Evolutionary conservation across 2,329 filamentous ascomycete species (phyloP).

Genomic region (Esteya vermicola): DNA sequence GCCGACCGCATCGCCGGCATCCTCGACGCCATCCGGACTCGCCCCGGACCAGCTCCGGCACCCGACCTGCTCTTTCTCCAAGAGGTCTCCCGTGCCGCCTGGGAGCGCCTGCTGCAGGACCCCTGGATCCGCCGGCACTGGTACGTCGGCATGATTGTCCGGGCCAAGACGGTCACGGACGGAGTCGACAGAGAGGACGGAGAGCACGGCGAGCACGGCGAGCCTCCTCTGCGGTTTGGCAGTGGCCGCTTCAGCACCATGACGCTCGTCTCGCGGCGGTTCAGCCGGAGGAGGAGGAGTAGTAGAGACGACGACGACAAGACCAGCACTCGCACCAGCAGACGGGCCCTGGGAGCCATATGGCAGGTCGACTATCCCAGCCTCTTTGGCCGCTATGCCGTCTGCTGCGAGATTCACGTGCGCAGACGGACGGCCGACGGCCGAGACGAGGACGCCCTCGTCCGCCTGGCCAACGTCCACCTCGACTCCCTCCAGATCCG

Average conservation of each 20-base stretch:
- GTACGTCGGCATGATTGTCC: slow-evolving; percentile 18
- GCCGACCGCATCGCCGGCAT: slow-evolving; percentile 14
- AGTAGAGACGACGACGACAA: no score
- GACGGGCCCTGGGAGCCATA: slow-evolving; percentile 14
- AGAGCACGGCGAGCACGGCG: no score
- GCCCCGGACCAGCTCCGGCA: background rate
- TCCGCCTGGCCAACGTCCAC: slow-evolving; percentile 24
- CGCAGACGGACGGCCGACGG: slow-evolving; percentile 7
- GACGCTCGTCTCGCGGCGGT: slow-evolving; percentile 16
- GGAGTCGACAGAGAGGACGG: no score
- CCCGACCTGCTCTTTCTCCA: slow-evolving; percentile 21
- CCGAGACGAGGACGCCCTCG: background rate
- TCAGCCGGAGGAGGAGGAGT: slow-evolving; percentile 5
- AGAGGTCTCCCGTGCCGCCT: slow-evolving; percentile 16
- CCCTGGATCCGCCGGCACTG: slow-evolving; percentile 15
- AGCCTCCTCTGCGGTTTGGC: no score
- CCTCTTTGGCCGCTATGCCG: slow-evolving; percentile 18
- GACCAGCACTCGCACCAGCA: background rate
- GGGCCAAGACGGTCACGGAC: no score
- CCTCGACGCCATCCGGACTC: slow-evolving; percentile 13
- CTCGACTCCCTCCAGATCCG: slow-evolving; percentile 19
- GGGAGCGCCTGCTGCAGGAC: slow-evolving; percentile 13
- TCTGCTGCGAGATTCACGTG: slow-evolving; percentile 19
- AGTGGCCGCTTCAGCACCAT: slow-evolving; percentile 13
- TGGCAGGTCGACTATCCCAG: slow-evolving; percentile 18